Base-by-base conservation (phyloP, 2,329 filamentous ascomycete genomes). In the Penicillium psychrosexuale region DNA sequence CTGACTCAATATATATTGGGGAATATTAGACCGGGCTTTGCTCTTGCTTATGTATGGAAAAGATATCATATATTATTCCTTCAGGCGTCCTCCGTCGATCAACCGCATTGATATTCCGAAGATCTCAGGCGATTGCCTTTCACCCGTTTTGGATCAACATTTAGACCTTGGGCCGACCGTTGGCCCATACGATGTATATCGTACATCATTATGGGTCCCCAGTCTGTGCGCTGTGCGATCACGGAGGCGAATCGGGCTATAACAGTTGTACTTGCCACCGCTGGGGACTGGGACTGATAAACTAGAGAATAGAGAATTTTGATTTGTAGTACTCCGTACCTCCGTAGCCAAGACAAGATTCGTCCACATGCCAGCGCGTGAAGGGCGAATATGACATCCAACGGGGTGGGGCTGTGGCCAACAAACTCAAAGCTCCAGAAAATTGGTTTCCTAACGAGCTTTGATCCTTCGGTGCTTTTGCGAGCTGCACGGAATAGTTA, bases 51-150 rank as follows among this genome's bases (percentile, higher is more conserved):
- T 48, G 57, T 49, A 57, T 51, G 34, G 30, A 22, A 36, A 30
- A 27, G 27, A 19, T 38, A 50, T 54, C 46, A 50, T 33, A 54
- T 48, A 47, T 42, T 5, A 24, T 42, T 27, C 24, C 39, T n/a
- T 27, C 22, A 27, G 24, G 5, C 24, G 15, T 17, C 11, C 24
- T 27, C 24, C n/a, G 12, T 53, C 40, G 57, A 60, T 58, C 45
- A 40, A 43, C 52, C 47, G 48, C 38, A 53, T 55, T 30, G 49
- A 51, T 34, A 33, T 49, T 55, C 46, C 45, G 58, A 60, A 61
- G 59, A 63, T 61, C 62, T 59, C 31, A 44, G 33, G 27, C 57
- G 56, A 60, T 64, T 61, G 40, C 53, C 58, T 60, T 56, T 36
- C 31, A 31, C 47, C 52, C 49, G 31, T 53, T 47, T 53, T 28